Base-by-base conservation (phyloP, 2,329 filamentous ascomycete species). In the Pseudopyrenochaeta lycopersici region DNA sequence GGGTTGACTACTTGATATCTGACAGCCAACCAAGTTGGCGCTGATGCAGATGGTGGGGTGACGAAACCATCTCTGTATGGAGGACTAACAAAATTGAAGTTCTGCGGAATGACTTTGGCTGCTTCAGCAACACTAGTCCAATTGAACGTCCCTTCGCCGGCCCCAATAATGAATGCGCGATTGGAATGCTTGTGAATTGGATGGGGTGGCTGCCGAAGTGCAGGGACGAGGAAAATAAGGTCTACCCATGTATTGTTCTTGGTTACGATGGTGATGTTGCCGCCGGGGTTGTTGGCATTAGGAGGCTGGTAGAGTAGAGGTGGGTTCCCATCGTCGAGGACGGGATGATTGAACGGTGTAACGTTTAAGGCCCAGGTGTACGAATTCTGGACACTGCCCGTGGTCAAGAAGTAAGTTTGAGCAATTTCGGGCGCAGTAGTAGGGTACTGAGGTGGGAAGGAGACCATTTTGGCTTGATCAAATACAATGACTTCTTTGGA, bases 161-260 rank as follows among this genome's bases (percentile, higher is more conserved):
- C 52, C 1, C 86, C 86, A 30, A 89, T 78, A 17, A 81, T 72
- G 62, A 80, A 88, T 74, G 83, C 85, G 66, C 85, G 86, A 62
- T 82, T 85, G 41, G 82, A 81, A 71, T 89, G 86, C 75, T 88
- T 88, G 78, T 89, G 86, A 45, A 89, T 83, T 0, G 85, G 83
- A 53, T 89, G 86, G 9, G 82, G 76, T 4, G 81, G 84, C 62
- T 85, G 82, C 3, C 52, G 46, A 15, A 47, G 48, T 5, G 59
- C 61, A 1, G 54, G 45, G 5, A 66, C 61, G 12, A 61, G 40
- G 54, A 75, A 62, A 39, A 75, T 57, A 2, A 75, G 57, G 32
- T 76, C 71, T 7, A 76, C 56, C 70, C 70, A 74, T 1, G 70
- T 70, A 32, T 66, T 62, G 44, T 74, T 75, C 41, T 67, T 62